These are phyloP conservation scores for Populus euphratica DNA, from an alignment of 345 rosid genomes.

Conservation along the genomic window DNA sequence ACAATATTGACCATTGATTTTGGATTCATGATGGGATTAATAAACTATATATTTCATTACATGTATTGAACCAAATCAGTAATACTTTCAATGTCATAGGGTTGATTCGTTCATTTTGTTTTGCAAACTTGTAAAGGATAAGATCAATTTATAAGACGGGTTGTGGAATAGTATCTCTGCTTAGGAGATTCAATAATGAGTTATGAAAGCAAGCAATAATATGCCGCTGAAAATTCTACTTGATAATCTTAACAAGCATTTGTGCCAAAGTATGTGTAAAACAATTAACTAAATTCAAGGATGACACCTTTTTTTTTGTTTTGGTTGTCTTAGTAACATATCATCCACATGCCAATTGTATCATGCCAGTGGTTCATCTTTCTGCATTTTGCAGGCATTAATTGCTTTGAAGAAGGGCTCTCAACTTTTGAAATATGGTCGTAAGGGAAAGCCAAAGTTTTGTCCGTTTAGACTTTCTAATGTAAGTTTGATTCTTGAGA, in stretches of 20 bases:
- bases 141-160: neutral
- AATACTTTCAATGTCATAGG: neutral
- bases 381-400: constrained; percentile 56
- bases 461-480: constrained; percentile 83
- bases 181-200: neutral
- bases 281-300: neutral
- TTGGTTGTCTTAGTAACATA: neutral
- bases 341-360: neutral
- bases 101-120: neutral
- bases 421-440: constrained; percentile 87
- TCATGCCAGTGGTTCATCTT: neutral
- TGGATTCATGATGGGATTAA: neutral
- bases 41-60: neutral
- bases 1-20: neutral
- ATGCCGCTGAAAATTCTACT: neutral
- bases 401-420: constrained; percentile 89
- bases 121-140: neutral
- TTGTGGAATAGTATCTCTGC: neutral
- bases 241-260: neutral
- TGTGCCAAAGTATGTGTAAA: neutral
- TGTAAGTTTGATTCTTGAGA: constrained; percentile 44
- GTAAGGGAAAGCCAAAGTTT: constrained; percentile 95
- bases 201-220: neutral
- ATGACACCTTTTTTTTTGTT: neutral
- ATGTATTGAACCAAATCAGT: neutral